Conservation (phyloP, 2,329 filamentous ascomycete genomes). For the Ceratocystis alfenasii region DNA sequence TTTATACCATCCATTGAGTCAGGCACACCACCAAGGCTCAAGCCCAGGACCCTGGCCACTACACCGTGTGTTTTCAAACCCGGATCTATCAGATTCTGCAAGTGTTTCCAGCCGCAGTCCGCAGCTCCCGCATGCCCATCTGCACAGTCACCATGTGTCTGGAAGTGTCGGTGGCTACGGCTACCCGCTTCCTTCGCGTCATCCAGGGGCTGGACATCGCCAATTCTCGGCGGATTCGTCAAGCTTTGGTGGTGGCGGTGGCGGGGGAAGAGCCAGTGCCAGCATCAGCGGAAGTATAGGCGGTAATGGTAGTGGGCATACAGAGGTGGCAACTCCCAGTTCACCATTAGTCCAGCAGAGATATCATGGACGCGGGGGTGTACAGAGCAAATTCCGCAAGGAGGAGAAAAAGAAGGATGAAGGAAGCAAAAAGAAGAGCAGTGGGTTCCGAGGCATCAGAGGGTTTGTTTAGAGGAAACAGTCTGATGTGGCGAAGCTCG, state of each 20-base stretch:
- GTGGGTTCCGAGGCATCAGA: constrained; percentile 28
- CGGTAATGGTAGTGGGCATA: constrained; percentile 38
- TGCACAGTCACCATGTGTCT: neutral
- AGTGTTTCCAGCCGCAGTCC: constrained; percentile 22
- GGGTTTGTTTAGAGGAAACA: constrained; percentile 25
- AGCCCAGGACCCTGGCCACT: constrained; percentile 29
- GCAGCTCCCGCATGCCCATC: neutral
- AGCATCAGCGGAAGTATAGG: constrained; percentile 29
- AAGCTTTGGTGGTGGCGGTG: neutral
- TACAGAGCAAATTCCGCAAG: constrained; percentile 28
- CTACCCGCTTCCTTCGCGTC: neutral
- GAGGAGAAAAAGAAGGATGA: constrained; percentile 37
- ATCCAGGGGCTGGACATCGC: constrained; percentile 17
- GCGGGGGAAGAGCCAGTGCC: neutral
- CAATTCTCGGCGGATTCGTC: constrained; percentile 3
- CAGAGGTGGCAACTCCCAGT: neutral
- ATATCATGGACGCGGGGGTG: constrained; percentile 20
- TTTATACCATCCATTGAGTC: constrained; percentile 7
- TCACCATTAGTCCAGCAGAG: constrained; percentile 22
- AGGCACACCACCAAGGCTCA: constrained; percentile 24
- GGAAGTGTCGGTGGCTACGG: neutral
- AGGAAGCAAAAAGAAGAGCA: constrained; percentile 31
- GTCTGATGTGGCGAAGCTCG: neutral
- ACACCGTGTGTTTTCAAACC: constrained; percentile 36
- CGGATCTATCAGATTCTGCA: constrained; percentile 34